Conservation (phyloP, 441 rosid species). For the Gossypium laxum region DNA sequence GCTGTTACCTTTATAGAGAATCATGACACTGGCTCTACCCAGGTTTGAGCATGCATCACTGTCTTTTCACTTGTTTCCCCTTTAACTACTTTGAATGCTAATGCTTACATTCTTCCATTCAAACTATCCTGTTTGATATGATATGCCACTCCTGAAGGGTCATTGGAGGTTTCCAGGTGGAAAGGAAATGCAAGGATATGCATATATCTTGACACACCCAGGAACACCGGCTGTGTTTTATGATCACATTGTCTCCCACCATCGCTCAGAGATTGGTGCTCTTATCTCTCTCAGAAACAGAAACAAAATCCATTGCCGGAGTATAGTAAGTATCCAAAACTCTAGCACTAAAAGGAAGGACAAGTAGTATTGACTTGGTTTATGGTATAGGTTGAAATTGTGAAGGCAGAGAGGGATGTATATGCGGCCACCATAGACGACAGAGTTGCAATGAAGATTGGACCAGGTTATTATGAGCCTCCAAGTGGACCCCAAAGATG, state of each 20-base stretch:
- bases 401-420: slow-evolving; percentile 63
- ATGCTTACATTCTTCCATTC: too few species aligned
- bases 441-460: slow-evolving; percentile 76
- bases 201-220: slow-evolving; percentile 84
- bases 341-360: background rate
- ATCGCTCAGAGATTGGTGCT: slow-evolving; percentile 60
- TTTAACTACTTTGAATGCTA: too few species aligned
- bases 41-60: slow-evolving; percentile 35
- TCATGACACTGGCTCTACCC: slow-evolving; percentile 97
- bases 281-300: slow-evolving; percentile 65
- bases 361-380: slow-evolving; percentile 5
- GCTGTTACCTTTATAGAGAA: slow-evolving; percentile 93
- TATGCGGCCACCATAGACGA: slow-evolving; percentile 70
- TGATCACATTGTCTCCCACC: slow-evolving; percentile 66
- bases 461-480: slow-evolving; percentile 83
- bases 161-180: slow-evolving; percentile 95
- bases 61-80: background rate
- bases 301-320: slow-evolving; percentile 69
- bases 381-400: slow-evolving; percentile 43
- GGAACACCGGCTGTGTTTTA: slow-evolving; percentile 89
- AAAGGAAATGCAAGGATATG: slow-evolving; percentile 94
- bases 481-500: slow-evolving; percentile 40
- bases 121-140: too few species aligned
- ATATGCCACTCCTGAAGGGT: slow-evolving; percentile 35
- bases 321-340: slow-evolving; percentile 43